These are phyloP conservation scores for Claviceps capensis DNA, from an alignment of 2,329 filamentous ascomycete genomes.

Conservation along the genomic window DNA sequence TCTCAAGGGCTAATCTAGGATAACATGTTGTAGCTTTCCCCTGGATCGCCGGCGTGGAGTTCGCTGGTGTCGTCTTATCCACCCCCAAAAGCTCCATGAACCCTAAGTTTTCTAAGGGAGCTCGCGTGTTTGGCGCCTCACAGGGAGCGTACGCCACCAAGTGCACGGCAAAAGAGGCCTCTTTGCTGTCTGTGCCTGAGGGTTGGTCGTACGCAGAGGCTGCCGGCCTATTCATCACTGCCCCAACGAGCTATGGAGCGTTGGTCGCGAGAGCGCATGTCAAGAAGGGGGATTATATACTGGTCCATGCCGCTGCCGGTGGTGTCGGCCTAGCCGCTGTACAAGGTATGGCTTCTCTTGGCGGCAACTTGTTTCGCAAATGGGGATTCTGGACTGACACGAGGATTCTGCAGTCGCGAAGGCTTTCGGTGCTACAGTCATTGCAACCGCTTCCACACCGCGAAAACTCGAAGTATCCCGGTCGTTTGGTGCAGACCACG, in stretches of 20 bases:
- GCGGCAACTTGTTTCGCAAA: not conserved
- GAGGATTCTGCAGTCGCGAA: conserved; percentile 51
- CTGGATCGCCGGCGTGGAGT: conserved; percentile 79
- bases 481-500: conserved; percentile 73
- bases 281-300: conserved; percentile 69
- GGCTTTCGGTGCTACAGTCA: conserved; percentile 79
- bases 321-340: conserved; percentile 86
- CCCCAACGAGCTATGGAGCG: conserved; percentile 76
- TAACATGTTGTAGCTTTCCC: conserved; percentile 44
- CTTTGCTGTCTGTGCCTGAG: conserved; percentile 58
- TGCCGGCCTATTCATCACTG: conserved; percentile 82
- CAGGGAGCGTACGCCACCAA: conserved; percentile 81
- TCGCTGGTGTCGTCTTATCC: conserved; percentile 63
- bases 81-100: conserved; percentile 39
- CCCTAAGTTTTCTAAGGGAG: conserved; percentile 59
- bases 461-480: conserved; percentile 70
- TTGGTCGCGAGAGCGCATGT: conserved; percentile 66
- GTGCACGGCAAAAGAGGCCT: conserved; percentile 50
- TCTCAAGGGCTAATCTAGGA: not conserved
- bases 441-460: conserved; percentile 73
- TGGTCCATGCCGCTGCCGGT: conserved; percentile 85
- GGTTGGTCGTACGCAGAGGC: conserved; percentile 79
- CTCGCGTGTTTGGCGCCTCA: conserved; percentile 71
- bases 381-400: not conserved
- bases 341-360: conserved; percentile 36